These are phyloP conservation scores for Salix udensis DNA, from an alignment of 345 rosid species.

Conservation along the genomic window DNA sequence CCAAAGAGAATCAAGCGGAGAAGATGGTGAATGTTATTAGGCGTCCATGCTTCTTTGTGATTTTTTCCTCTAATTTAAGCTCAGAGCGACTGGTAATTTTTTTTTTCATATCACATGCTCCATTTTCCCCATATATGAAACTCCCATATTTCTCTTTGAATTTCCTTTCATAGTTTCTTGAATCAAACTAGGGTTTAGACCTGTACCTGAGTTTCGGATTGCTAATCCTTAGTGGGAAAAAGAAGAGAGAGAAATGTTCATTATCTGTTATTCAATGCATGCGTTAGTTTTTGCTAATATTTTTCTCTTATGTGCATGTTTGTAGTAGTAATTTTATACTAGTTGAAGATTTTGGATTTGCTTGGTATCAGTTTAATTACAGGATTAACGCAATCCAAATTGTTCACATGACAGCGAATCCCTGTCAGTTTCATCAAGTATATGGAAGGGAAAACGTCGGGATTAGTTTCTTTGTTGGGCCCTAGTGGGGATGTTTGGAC, in stretches of 20 bases:
- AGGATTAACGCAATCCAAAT: neutral
- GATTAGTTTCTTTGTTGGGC: slow-evolving; percentile 40
- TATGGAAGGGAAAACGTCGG: slow-evolving; percentile 39
- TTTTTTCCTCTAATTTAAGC: slow-evolving; percentile 37
- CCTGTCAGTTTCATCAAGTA: slow-evolving; percentile 38
- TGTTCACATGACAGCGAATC: slow-evolving; percentile 37
- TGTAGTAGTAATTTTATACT: neutral
- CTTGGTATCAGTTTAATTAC: neutral
- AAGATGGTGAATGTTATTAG: slow-evolving; percentile 20
- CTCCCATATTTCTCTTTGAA: neutral
- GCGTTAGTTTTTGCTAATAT: no score
- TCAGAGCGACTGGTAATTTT: slow-evolving; percentile 38
- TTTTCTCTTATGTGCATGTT: neutral
- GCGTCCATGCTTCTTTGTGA: slow-evolving; percentile 42
- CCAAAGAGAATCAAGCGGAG: slow-evolving; percentile 5
- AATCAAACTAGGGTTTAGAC: no score
- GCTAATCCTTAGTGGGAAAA: no score
- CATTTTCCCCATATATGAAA: neutral
- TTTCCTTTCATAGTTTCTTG: no score
- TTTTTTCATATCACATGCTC: neutral
- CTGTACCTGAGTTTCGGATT: no score
- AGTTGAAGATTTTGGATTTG: neutral
- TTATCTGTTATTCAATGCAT: no score
- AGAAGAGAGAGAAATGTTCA: no score
- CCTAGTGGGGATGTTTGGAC: slow-evolving; percentile 56